Conservation (phyloP, 768 basidiomycete species). For the Sporobolomyces phaffii region DNA sequence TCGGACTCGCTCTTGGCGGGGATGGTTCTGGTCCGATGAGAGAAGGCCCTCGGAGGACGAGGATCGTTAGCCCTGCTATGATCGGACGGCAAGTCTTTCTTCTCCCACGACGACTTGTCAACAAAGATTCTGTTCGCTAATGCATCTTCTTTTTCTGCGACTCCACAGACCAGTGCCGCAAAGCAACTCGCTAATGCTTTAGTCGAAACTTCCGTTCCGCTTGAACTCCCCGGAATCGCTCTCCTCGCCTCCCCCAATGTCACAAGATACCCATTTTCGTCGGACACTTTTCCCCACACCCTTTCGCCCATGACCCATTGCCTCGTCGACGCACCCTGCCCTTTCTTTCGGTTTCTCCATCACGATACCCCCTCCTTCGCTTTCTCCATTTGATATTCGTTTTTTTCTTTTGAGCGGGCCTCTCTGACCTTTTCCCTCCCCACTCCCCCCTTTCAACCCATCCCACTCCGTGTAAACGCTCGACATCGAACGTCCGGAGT, state of each 20-base stretch:
- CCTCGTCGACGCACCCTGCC: neutral
- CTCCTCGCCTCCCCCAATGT: neutral
- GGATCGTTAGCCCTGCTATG: slow-evolving; percentile 7
- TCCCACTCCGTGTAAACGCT: neutral
- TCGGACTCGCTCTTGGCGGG: slow-evolving; percentile 11
- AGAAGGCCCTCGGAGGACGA: slow-evolving; percentile 28
- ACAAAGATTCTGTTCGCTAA: no score
- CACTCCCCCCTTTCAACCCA: neutral
- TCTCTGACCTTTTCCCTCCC: neutral
- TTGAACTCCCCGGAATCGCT: neutral
- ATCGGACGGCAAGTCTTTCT: slow-evolving; percentile 24
- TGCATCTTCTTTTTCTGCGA: neutral
- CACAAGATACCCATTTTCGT: neutral
- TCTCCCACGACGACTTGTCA: no score
- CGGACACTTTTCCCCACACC: neutral
- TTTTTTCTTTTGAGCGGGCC: neutral
- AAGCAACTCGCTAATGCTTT: slow-evolving; percentile 37
- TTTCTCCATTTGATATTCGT: neutral
- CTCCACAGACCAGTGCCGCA: slow-evolving; percentile 24
- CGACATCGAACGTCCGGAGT: no score
- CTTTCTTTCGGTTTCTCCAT: neutral
- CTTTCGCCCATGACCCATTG: no score
- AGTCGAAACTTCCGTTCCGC: neutral
- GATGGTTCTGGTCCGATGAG: slow-evolving; percentile 21
- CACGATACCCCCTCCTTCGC: neutral